Conservation (phyloP, 371 early-diverging fungal genomes). For the Batkoa obscura region DNA sequence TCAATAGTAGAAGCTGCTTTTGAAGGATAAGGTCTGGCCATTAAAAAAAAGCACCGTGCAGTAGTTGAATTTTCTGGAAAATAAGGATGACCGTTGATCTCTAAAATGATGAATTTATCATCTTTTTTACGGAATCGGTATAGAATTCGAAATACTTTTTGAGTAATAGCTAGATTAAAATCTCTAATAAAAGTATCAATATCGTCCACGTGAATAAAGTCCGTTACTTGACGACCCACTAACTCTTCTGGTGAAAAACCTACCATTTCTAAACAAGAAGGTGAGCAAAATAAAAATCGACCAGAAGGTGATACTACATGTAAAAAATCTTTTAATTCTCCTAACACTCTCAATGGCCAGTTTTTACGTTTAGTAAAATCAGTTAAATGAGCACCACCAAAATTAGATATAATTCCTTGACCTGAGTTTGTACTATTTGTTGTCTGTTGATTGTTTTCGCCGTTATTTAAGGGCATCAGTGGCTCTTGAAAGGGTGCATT, state of each 20-base stretch:
- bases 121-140: constrained; percentile 30
- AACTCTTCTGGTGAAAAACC: constrained; percentile 37
- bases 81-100: constrained; percentile 25
- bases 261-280: constrained; percentile 26
- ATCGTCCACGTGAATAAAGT: constrained; percentile 38
- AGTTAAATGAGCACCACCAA: constrained; percentile 9
- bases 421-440: neutral
- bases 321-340: constrained; percentile 35
- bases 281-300: constrained; percentile 31
- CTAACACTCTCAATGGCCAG: constrained; percentile 28
- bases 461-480: neutral
- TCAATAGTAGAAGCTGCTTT: constrained; percentile 24
- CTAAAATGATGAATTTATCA: constrained; percentile 21
- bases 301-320: constrained; percentile 35
- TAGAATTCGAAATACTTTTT: constrained; percentile 18
- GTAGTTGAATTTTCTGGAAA: constrained; percentile 14
- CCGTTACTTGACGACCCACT: constrained; percentile 24
- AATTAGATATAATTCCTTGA: constrained; percentile 13
- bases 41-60: constrained; percentile 22
- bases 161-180: constrained; percentile 21
- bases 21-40: constrained; percentile 26
- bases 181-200: constrained; percentile 24
- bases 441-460: neutral
- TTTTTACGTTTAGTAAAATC: constrained; percentile 30
- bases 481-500: neutral